A percentile compares a stretch with the other conserved stretches of the same genome.
Evolutionary conservation across 192 early-diverging fungal species (phyloP).

Genomic region (Backusella luteola): DNA sequence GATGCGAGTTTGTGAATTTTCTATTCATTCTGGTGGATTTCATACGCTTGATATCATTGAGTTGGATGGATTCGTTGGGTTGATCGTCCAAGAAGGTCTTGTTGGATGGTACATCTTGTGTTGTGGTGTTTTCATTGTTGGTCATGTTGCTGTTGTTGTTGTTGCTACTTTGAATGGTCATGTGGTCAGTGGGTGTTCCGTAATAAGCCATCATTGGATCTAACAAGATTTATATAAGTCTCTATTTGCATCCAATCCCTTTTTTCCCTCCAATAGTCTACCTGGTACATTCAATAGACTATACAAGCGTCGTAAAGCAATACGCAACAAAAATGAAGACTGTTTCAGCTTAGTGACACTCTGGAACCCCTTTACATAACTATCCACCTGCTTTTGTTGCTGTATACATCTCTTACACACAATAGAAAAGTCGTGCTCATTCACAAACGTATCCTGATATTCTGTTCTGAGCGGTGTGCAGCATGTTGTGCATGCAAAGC

Average conservation of each 20-base stretch:
- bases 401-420: conserved; percentile 36
- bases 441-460: conserved; percentile 15
- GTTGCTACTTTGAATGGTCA: neutral
- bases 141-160: neutral
- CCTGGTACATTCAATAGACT: conserved; percentile 58
- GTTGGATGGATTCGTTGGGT: conserved; percentile 34
- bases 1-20: conserved; percentile 28
- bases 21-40: conserved; percentile 52
- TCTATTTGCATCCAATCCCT: neutral
- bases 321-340: conserved; percentile 86
- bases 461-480: conserved; percentile 16
- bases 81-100: conserved; percentile 3
- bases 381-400: conserved; percentile 8
- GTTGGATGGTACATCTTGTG: neutral
- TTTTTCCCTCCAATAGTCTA: neutral
- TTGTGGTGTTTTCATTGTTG: neutral
- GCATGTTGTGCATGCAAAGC: conserved; percentile 77
- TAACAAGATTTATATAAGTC: neutral
- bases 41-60: conserved; percentile 55
- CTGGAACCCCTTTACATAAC: conserved; percentile 47
- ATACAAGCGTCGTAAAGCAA: conserved; percentile 80
- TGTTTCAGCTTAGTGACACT: conserved; percentile 87
- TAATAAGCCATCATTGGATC: conserved; percentile 17
- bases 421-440: conserved; percentile 10
- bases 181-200: neutral